Conservation (phyloP, 192 early-diverging fungal genomes). For the Haplosporangium gracile region DNA sequence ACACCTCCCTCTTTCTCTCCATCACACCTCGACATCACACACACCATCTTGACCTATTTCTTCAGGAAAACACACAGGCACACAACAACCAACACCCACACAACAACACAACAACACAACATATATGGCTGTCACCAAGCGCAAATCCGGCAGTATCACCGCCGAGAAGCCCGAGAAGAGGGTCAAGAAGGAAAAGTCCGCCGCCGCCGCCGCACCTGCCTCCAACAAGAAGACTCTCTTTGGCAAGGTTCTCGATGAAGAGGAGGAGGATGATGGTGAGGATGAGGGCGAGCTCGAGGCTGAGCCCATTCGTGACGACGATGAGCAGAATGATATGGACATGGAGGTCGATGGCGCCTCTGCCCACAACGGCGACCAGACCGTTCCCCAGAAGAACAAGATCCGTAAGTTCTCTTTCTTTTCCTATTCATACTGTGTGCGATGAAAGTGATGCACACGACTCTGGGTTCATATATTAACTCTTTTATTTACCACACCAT, state of each 20-base stretch:
- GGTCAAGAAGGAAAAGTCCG: slow-evolving; percentile 49
- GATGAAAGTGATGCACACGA: not conserved
- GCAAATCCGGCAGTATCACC: slow-evolving; percentile 47
- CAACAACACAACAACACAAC: not conserved
- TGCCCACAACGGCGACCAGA: slow-evolving; percentile 13
- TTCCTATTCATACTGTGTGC: not conserved
- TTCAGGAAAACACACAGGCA: not conserved
- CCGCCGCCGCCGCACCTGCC: not conserved
- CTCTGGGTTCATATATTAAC: not conserved
- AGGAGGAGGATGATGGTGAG: slow-evolving; percentile 17
- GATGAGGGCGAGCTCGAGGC: slow-evolving; percentile 46
- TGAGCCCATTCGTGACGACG: slow-evolving; percentile 52
- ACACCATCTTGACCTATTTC: too few species aligned
- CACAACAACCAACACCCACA: not conserved
- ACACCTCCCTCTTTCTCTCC: not conserved
- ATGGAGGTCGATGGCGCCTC: slow-evolving; percentile 40
- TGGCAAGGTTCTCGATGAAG: slow-evolving; percentile 48
- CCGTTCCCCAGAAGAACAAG: slow-evolving; percentile 44
- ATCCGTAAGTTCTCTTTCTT: slow-evolving; percentile 22
- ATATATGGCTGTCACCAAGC: slow-evolving; percentile 49
- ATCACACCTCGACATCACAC: not conserved
- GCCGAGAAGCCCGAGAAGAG: slow-evolving; percentile 53
- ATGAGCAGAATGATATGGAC: slow-evolving; percentile 51
- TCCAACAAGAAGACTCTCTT: slow-evolving; percentile 50
- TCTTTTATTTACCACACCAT: not conserved